Evolutionary conservation across 192 early-diverging fungal genomes (phyloP).

Genomic region (Coemansia sp.): DNA sequence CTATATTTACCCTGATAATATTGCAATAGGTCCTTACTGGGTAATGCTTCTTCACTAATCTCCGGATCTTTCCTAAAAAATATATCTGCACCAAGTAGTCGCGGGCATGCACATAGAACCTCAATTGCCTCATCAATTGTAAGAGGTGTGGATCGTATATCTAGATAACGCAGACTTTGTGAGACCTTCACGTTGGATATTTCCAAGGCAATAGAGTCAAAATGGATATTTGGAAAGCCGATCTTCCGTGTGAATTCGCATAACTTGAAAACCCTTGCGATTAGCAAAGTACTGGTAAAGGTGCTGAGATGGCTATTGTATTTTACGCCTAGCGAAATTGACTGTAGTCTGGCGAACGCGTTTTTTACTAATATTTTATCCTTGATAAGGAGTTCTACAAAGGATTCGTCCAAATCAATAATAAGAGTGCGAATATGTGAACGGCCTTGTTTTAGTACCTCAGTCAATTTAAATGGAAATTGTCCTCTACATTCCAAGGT

Average conservation of each 20-base stretch:
- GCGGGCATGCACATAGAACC: background rate
- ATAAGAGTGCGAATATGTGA: background rate
- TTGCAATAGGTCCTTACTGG: background rate
- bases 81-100: background rate
- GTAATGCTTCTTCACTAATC: background rate
- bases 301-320: too few relatives aligned
- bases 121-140: background rate
- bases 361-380: background rate
- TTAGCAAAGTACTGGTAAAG: background rate
- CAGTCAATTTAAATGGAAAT: background rate
- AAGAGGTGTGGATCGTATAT: background rate
- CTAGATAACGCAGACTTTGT: background rate
- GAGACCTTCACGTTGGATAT: background rate
- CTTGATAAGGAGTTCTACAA: background rate
- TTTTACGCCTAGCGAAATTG: background rate
- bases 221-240: background rate
- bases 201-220: background rate
- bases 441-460: background rate
- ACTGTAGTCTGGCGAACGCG: background rate
- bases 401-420: background rate
- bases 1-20: background rate
- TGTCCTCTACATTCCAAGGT: background rate
- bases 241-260: background rate
- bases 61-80: background rate
- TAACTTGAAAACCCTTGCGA: background rate